Evolutionary conservation across 2,329 filamentous ascomycete genomes (phyloP), one percentile per base, ranked within the genome.

Genomic region (Fusarium chaquense): DNA sequence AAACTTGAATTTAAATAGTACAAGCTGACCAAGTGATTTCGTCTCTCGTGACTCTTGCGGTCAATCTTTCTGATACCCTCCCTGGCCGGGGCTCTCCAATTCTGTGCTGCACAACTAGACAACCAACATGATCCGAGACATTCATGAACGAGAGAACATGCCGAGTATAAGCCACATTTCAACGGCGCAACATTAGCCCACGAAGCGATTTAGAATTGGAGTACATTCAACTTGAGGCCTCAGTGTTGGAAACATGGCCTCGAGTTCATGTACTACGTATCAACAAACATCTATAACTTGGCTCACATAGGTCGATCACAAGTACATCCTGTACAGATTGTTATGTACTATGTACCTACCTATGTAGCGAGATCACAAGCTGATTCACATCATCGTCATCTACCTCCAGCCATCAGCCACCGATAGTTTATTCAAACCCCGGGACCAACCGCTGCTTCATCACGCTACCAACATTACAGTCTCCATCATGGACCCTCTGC

Each of bases 381-480:
- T 65, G 44, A 49, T 69, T 69, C 59, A 61, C 63, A 71, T 58
- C 56, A 51, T 51, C 41, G 18, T 56, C 54, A 51, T 36, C 33
- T 46, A 36, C 41, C 9, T 52, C 26, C 22, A 36, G 47, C 32
- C 36, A 50, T 56, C 52, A 35, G 41, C 51, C 38, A 50, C 41
- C 50, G 24, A 36, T 30, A 40, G 44, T 52, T 46, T 54, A 57
- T 52, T 33, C 33, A 22, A 47, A 30, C 24, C 51, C 52, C 32
- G 30, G 47, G 53, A 50, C 58, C 58, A 64, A 52, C 52, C 47
- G 59, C 32, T 44, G 55, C 28, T 59, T 28, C 41, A 53, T 61
- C 67, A 68, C 44, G 53, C 43, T 57, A 69, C 30, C 35, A 47
- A 50, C 36, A 41, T 36, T 41, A 40, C 13, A 38, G 35, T 55